Conservation (phyloP, 2,329 filamentous ascomycete genomes). For the Sclerotinia borealis region DNA sequence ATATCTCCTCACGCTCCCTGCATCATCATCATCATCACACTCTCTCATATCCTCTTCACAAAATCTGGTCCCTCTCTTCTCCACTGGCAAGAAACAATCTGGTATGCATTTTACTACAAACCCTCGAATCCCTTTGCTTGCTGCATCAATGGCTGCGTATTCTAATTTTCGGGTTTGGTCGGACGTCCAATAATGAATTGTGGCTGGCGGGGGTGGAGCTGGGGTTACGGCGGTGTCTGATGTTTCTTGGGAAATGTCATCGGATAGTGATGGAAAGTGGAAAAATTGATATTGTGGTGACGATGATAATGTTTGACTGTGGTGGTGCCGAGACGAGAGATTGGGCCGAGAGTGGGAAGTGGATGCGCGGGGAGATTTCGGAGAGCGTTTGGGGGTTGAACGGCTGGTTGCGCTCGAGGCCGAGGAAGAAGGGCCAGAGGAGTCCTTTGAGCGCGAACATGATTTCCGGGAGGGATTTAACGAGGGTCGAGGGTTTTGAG, state of each 20-base stretch:
- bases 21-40: conserved; percentile 42
- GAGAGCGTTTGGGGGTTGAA: conserved; percentile 13
- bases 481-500: conserved; percentile 14
- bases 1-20: conserved; percentile 58
- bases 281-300: conserved; percentile 26
- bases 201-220: conserved; percentile 45
- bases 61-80: conserved; percentile 49
- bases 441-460: conserved; percentile 17
- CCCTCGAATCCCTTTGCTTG: conserved; percentile 52
- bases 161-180: conserved; percentile 56
- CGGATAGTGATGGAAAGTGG: conserved; percentile 28
- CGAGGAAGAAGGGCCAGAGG: conserved; percentile 8
- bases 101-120: conserved; percentile 56
- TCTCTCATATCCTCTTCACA: conserved; percentile 34
- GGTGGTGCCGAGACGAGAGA: conserved; percentile 9
- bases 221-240: conserved; percentile 32
- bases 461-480: conserved; percentile 16
- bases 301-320: conserved; percentile 8
- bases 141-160: conserved; percentile 61
- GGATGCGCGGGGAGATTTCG: conserved; percentile 17
- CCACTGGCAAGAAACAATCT: conserved; percentile 52
- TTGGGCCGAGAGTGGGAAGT: not conserved
- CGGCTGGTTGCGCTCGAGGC: not conserved
- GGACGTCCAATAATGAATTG: conserved; percentile 62
- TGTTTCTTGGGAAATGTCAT: conserved; percentile 5